Evolutionary conservation across 2,329 filamentous ascomycete genomes (phyloP).

Genomic region (Sporothrix pallida): DNA sequence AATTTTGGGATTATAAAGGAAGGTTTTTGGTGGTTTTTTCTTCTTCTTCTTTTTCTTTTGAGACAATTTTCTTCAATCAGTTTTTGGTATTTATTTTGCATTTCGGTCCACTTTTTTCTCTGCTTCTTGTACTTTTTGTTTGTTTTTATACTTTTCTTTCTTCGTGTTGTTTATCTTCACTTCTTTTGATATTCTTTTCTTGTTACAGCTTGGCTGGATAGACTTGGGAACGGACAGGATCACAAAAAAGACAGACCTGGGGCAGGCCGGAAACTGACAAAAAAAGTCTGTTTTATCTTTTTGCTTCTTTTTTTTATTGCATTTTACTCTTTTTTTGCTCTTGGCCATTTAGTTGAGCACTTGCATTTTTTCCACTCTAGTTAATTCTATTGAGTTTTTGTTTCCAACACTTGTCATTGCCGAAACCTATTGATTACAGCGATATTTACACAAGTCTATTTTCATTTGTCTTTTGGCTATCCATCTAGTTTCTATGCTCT

Average conservation of each 20-base stretch:
- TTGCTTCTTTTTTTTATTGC: too few relatives aligned
- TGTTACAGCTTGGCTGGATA: neutral
- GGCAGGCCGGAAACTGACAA: conserved; percentile 18
- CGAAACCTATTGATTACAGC: neutral
- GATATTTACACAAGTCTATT: neutral
- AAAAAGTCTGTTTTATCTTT: conserved; percentile 12
- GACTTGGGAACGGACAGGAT: neutral
- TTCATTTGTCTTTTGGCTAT: neutral
- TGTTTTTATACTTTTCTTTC: neutral
- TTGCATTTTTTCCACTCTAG: neutral
- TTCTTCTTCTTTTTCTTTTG: neutral
- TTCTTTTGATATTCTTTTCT: neutral
- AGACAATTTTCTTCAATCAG: neutral
- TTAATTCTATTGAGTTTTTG: neutral
- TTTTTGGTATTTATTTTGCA: neutral
- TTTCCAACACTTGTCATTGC: neutral
- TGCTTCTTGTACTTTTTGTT: neutral
- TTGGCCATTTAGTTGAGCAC: neutral
- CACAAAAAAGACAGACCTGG: neutral
- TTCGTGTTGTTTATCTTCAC: neutral
- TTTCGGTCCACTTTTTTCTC: too few relatives aligned
- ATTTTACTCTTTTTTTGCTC: neutral
- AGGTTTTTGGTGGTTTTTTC: neutral
- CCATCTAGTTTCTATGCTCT: neutral
- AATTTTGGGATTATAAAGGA: neutral